Evolutionary conservation across 1,139 yeast genomes (phyloP), one percentile per base, ranked within the genome.

Genomic region (Diutina scorzettiae): DNA sequence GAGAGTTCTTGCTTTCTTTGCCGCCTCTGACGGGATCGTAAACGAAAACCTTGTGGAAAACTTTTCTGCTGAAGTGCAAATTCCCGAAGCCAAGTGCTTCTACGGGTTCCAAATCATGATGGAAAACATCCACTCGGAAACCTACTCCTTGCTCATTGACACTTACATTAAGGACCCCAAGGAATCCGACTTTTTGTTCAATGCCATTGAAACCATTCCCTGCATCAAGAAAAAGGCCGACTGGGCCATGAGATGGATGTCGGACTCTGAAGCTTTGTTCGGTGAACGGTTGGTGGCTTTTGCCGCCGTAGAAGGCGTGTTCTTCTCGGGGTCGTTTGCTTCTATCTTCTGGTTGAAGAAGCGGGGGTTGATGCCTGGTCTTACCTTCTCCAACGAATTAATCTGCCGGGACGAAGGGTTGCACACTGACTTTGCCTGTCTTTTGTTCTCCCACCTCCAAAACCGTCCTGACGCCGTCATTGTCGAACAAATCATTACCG

Each of bases 31-130:
- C 62, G 97, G 97, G 60, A 87, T 89, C 52, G 97, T 91, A 53
- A 91, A 91, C 60, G 96, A 91, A 69, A 91, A 91, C 69, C 74
- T 91, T 62, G 95, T 91, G 49, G 96, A 91, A 66, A 86, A 94
- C 60, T 91, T 91, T 68, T 81, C 94, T 46, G 95, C 96, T 50
- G 96, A 93, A 69, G 96, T 91, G 47, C 97, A 89, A 67, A 71
- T 83, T 51, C 94, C 98, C 46, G 99, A 91, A 71, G 98, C 97
- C 54, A 89, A 91, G 66, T 87, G 96, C 64, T 91, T 91, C 72
- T 91, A 91, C 62, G 98, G 98, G 43, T 91, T 91, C 81, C 97
- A 91, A 70, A 91, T 91, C 64, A 89, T 89, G 97, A 91, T 93
- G 94, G 98, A 93, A 69, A 93, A 91, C 73, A 91, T 91, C 57